Base-by-base conservation (phyloP, 1,284 basidiomycete species). In the Puccinia horiana region DNA sequence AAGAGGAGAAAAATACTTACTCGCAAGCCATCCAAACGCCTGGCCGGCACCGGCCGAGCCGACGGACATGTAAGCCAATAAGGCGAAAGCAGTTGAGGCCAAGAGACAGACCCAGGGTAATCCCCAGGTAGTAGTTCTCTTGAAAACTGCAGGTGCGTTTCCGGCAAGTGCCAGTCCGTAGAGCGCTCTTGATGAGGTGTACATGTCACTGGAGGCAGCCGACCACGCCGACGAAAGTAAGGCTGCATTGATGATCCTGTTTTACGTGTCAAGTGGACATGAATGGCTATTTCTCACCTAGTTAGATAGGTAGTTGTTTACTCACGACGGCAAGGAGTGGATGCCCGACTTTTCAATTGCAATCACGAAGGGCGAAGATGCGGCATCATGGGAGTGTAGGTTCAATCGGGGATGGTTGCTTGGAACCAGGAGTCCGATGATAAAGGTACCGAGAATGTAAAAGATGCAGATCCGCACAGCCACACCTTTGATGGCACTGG, bases 161-260 rank as follows among this genome's bases (percentile, higher is more conserved):
- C 92, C 92, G 26, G 91, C 89, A 9, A 90, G 86, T n/a, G 94
- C 91, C 81, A 97, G 89, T 58, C 92, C 92, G 86, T 95, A 92
- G 65, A 90, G 86, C 35, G 89, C 89, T 76, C 90, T 87, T 44
- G 88, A 89, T 72, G 91, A 91, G 0, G 92, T 92, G 87, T 94
- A 96, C 78, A 96, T 87, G 85, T 94, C 92, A 84, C 92, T 93
- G 44, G 91, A 93, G 3, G 93, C 93, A 9, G 94, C 93, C 8
- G 93, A 94, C 90, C 93, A 93, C 0, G 95, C 94, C 0, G 93
- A 93, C 40, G 92, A 93, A 79, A 96, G 88, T 42, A 97, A 89
- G 85, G 91, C 91, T 6, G 94, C 94, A 86, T 96, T 96, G 88
- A 95, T 94, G 84, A 89, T 90, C 49, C 82, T 84, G 72, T 29